These are phyloP conservation scores for Furcasterigmium furcatum DNA, from an alignment of 2,329 filamentous ascomycete genomes.

Conservation along the genomic window DNA sequence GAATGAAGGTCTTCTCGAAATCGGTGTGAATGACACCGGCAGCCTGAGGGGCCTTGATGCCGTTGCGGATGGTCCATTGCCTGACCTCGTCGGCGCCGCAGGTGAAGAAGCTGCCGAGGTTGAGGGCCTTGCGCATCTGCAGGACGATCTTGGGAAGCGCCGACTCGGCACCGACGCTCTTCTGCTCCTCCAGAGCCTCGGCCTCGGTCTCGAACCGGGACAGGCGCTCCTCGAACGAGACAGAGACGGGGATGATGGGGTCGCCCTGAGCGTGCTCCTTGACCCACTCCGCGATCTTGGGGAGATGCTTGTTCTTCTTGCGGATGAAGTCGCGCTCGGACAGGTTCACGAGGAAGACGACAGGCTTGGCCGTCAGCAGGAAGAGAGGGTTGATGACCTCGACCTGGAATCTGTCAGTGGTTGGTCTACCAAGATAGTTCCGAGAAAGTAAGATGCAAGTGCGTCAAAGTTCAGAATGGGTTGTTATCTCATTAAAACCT, in stretches of 20 bases:
- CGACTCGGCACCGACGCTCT: slow-evolving; percentile 82
- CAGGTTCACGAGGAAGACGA: slow-evolving; percentile 95
- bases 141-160: slow-evolving; percentile 87
- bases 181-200: slow-evolving; percentile 80
- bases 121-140: slow-evolving; percentile 88
- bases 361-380: slow-evolving; percentile 92
- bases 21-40: slow-evolving; percentile 98
- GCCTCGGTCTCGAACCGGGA: slow-evolving; percentile 75
- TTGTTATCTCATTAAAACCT: slow-evolving; percentile 84
- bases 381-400: slow-evolving; percentile 97
- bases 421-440: slow-evolving; percentile 10
- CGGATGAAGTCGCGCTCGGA: slow-evolving; percentile 96
- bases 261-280: slow-evolving; percentile 86
- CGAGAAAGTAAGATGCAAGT: slow-evolving; percentile 3
- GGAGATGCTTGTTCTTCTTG: slow-evolving; percentile 99
- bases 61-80: slow-evolving; percentile 96
- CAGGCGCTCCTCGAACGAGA: slow-evolving; percentile 88
- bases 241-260: slow-evolving; percentile 89
- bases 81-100: slow-evolving; percentile 92
- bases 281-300: slow-evolving; percentile 92
- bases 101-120: slow-evolving; percentile 96
- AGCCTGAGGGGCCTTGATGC: slow-evolving; percentile 95
- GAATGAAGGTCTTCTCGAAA: slow-evolving; percentile 99
- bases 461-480: slow-evolving; percentile 3
- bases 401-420: slow-evolving; percentile 58